Percentiles rank a stretch among this genome's conserved stretches.
Conservation (phyloP, 108 stramenopile species). For the Conticribra guillardii region DNA sequence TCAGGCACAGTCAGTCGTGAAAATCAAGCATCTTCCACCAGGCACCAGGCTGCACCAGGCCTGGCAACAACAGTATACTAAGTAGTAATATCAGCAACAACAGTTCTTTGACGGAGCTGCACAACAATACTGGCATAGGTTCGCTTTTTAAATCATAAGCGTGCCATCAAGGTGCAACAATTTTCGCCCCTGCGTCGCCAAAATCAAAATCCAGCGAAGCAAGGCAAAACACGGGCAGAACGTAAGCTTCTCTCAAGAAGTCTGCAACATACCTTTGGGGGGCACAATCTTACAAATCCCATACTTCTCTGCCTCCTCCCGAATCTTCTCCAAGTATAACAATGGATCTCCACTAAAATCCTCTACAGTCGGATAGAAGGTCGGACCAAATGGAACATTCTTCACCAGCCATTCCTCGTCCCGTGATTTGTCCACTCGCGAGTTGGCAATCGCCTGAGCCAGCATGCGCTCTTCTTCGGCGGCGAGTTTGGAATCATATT, state of each 20-base stretch:
- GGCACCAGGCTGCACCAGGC: too few relatives aligned
- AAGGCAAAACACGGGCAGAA: not conserved
- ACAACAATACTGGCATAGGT: too few relatives aligned
- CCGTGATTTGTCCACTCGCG: constrained; percentile 28
- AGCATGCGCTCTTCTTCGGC: constrained; percentile 68
- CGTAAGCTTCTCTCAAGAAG: not conserved
- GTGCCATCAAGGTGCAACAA: too few relatives aligned
- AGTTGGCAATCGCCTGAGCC: constrained; percentile 76
- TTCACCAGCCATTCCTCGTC: constrained; percentile 13
- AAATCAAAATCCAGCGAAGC: not conserved
- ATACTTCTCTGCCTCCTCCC: constrained; percentile 82
- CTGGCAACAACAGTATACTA: too few relatives aligned
- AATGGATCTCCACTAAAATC: constrained; percentile 88
- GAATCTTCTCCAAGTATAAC: constrained; percentile 88
- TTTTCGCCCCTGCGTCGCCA: too few relatives aligned
- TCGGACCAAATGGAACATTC: constrained; percentile 71
- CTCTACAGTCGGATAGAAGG: constrained; percentile 84
- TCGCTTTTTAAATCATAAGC: too few relatives aligned
- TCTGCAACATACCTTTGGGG: constrained; percentile 71
- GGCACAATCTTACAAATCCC: constrained; percentile 98
- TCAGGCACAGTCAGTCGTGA: too few relatives aligned
- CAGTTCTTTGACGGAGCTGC: too few relatives aligned
- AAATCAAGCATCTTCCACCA: too few relatives aligned
- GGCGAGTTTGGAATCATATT: constrained; percentile 8
- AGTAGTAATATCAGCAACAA: too few relatives aligned